Evolutionary conservation across 2,329 filamentous ascomycete species (phyloP).

Genomic region (Xylogone sp.): DNA sequence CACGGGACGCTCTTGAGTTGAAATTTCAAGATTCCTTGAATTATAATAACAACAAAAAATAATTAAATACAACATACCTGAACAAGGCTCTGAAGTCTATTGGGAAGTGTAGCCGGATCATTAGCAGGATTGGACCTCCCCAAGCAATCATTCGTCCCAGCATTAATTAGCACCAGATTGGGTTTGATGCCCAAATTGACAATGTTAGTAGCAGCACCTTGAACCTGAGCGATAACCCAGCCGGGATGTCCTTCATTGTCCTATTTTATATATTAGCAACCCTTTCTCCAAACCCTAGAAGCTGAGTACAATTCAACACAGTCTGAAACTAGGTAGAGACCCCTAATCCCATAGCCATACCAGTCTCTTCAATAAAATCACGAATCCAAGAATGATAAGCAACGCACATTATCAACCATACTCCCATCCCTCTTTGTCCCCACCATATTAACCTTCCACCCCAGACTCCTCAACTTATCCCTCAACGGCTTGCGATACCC

Average conservation of each 20-base stretch:
- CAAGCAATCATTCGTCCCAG: constrained; percentile 30
- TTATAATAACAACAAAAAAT: neutral
- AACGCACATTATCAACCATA: constrained; percentile 23
- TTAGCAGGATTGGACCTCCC: constrained; percentile 8
- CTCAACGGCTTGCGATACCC: constrained; percentile 19
- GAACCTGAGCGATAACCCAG: constrained; percentile 12
- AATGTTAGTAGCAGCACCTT: constrained; percentile 1
- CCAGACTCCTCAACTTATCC: constrained; percentile 17
- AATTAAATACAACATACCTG: neutral
- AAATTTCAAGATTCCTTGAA: neutral
- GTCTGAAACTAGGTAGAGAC: no score
- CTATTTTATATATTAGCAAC: constrained; percentile 2
- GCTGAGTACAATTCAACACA: neutral
- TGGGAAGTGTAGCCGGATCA: neutral
- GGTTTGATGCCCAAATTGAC: constrained; percentile 8
- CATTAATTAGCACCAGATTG: constrained; percentile 24
- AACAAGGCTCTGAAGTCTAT: neutral
- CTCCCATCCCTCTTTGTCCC: constrained; percentile 15
- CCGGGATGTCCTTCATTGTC: constrained; percentile 13
- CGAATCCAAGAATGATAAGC: neutral
- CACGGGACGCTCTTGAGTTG: neutral
- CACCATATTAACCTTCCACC: constrained; percentile 25
- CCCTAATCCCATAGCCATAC: neutral
- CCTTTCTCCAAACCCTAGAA: neutral
- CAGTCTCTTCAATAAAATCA: neutral